Evolutionary conservation across 2,329 filamentous ascomycete genomes (phyloP).

Genomic region (Cytospora leucostoma): DNA sequence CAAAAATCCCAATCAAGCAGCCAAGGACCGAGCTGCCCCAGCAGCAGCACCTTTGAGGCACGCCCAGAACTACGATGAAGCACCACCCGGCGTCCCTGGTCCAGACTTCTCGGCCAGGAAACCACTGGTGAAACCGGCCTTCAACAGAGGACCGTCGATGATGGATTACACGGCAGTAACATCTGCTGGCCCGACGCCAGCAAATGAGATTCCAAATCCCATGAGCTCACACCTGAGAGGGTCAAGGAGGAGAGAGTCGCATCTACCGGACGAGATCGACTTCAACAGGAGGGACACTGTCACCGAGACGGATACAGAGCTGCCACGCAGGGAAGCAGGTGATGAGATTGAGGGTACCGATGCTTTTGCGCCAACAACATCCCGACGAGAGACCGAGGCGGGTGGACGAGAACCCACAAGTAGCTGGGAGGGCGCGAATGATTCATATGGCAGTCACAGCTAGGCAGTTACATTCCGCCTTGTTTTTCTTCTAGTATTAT

Average conservation of each 20-base stretch:
- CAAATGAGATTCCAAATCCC: slow-evolving; percentile 14
- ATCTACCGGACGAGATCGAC: slow-evolving; percentile 20
- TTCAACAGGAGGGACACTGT: slow-evolving; percentile 6
- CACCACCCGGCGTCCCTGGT: slow-evolving; percentile 10
- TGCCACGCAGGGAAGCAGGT: slow-evolving; percentile 1
- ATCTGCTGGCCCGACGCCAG: slow-evolving; percentile 21
- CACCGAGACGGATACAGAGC: slow-evolving; percentile 1
- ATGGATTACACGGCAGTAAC: slow-evolving; percentile 24
- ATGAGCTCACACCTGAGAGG: slow-evolving; percentile 12
- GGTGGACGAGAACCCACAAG: not conserved
- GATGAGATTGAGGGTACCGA: slow-evolving; percentile 12
- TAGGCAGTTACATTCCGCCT: not conserved
- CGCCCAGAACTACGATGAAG: slow-evolving; percentile 21
- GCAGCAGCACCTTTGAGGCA: not conserved
- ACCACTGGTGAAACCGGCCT: slow-evolving; percentile 18
- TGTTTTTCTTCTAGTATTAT: not conserved
- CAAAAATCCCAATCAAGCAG: not conserved
- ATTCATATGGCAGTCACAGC: not conserved
- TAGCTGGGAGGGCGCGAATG: not conserved
- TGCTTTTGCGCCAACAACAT: slow-evolving; percentile 4
- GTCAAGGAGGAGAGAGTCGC: slow-evolving; percentile 19
- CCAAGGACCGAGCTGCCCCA: not conserved
- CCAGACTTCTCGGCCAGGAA: slow-evolving; percentile 15
- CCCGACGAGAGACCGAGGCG: slow-evolving; percentile 13
- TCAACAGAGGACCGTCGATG: slow-evolving; percentile 21